A percentile compares a stretch with the other conserved stretches of the same genome.
These are phyloP conservation scores for Scedosporium dehoogii DNA, from an alignment of 2,329 filamentous ascomycete genomes.

Conservation along the genomic window DNA sequence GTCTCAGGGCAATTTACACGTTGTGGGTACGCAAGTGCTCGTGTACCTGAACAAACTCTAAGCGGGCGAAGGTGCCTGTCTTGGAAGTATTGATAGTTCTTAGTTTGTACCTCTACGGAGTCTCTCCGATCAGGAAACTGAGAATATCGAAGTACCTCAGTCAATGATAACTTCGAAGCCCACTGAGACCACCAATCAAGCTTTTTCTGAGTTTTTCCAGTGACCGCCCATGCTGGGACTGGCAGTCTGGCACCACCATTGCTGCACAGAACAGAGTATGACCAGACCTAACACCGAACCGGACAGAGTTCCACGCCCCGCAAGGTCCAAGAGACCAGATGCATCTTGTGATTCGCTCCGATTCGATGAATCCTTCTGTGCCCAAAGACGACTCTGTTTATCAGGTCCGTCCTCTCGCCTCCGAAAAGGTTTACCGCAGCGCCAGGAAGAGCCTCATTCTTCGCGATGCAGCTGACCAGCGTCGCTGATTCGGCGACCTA, in stretches of 20 bases:
- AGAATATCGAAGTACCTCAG: too few relatives aligned
- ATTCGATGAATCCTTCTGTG: neutral
- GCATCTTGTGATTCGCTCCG: neutral
- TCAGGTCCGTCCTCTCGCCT: neutral
- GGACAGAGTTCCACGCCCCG: neutral
- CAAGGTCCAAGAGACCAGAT: neutral
- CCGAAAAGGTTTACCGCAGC: neutral
- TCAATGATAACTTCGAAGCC: too few relatives aligned
- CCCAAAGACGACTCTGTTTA: neutral
- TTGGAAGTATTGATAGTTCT: too few relatives aligned
- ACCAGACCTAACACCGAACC: neutral
- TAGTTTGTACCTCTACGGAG: too few relatives aligned
- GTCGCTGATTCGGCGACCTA: neutral
- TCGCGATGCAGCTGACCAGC: neutral
- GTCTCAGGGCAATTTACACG: neutral
- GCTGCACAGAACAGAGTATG: neutral
- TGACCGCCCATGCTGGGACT: too few relatives aligned
- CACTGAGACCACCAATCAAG: too few relatives aligned
- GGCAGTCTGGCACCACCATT: neutral
- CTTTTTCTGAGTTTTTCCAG: too few relatives aligned
- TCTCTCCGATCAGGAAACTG: too few relatives aligned
- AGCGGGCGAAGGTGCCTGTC: neutral
- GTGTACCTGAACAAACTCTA: neutral
- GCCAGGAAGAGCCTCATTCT: neutral
- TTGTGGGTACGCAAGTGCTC: neutral